phyloP scores from a whole-genome alignment of 306 rosid genomes.

The Hylodesmum podocarpum region DNA sequence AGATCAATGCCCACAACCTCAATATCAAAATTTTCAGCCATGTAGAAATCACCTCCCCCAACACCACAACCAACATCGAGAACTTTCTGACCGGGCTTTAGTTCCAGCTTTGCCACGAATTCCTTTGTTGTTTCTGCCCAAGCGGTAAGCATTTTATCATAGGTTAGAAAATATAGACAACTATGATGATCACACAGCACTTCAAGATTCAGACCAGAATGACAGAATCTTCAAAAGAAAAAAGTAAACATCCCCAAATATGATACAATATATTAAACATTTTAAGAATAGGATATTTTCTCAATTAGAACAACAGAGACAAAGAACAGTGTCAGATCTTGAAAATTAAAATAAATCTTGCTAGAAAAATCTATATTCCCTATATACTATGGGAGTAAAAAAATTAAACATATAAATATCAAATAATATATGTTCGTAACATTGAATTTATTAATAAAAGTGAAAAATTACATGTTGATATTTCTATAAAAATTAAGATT shows the following conservation, averaged over 20 bases:
- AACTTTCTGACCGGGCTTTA: conserved; percentile 78
- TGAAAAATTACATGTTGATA: neutral
- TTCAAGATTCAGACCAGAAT: neutral
- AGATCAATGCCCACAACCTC: conserved; percentile 94
- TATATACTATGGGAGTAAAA: neutral
- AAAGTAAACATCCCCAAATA: neutral
- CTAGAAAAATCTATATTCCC: neutral
- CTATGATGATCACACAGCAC: neutral
- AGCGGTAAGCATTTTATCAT: conserved; percentile 3
- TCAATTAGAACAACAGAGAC: neutral
- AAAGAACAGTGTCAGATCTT: neutral
- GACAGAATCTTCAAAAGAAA: neutral
- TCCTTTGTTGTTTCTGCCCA: conserved; percentile 85
- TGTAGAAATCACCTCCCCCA: conserved; percentile 96
- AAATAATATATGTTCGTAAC: neutral
- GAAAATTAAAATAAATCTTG: neutral
- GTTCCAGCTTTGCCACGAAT: conserved; percentile 74
- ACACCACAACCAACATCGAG: conserved; percentile 97
- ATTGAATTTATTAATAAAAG: neutral
- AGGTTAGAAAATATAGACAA: conserved; percentile 13
- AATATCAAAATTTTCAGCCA: conserved; percentile 78
- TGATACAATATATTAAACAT: neutral
- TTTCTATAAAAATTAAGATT: neutral
- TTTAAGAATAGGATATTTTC: neutral
- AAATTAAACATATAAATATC: neutral